Conservation (phyloP, 2,329 filamentous ascomycete genomes). For the Cadophora sp. region DNA sequence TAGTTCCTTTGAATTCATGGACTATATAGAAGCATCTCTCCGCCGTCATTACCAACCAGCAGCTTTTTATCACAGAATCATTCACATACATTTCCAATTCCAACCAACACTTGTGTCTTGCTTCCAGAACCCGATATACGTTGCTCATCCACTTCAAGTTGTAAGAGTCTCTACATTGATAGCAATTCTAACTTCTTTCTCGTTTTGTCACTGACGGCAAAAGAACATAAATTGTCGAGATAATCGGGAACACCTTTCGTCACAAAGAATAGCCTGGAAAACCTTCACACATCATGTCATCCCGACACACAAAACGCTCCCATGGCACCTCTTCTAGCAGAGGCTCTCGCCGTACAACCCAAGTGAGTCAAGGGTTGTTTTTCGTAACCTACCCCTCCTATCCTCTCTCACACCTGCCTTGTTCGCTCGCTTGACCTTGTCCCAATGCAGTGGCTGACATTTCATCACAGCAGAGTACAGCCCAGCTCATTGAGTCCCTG, state of each 20-base stretch:
- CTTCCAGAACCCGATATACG: not conserved
- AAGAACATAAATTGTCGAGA: not conserved
- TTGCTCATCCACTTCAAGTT: not conserved
- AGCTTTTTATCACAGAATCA: not conserved
- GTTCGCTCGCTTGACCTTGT: not conserved
- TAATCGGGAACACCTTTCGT: not conserved
- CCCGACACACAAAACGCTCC: constrained; percentile 31
- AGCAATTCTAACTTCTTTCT: constrained; percentile 11
- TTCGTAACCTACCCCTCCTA: constrained; percentile 37
- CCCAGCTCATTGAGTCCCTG: constrained; percentile 68
- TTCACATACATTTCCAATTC: not conserved
- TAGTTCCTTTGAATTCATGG: constrained; percentile 6
- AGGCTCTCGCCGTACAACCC: constrained; percentile 36
- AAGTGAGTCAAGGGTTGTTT: constrained; percentile 44
- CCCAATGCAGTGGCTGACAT: constrained; percentile 23
- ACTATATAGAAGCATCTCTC: constrained; percentile 17
- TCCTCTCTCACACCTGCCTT: constrained; percentile 14
- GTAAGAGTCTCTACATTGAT: constrained; percentile 1
- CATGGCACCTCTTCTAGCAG: constrained; percentile 33
- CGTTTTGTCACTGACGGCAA: not conserved
- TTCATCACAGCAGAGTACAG: constrained; percentile 34
- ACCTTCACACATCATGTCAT: constrained; percentile 34
- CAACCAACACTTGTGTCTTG: not conserved
- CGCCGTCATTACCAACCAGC: not conserved
- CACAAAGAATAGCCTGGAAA: not conserved